Base-by-base conservation (phyloP, 768 basidiomycete species). In the Lentinula sp. region DNA sequence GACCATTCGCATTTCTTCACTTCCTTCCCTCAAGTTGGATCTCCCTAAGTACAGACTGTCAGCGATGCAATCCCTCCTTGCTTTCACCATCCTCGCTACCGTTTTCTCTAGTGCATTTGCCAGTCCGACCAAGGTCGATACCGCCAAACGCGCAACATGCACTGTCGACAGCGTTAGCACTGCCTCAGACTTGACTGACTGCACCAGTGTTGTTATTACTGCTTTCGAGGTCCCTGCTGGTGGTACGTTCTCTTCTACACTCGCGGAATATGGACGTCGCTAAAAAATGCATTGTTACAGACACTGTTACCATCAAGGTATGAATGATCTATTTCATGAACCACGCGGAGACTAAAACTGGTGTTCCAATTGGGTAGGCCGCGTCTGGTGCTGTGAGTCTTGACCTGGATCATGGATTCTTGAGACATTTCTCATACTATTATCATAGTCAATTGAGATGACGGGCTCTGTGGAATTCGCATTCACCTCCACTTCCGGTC, bases 111-210 rank as follows among this genome's bases (percentile, higher is more conserved):
- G 37, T n/a, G 23, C 43, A 12, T 45, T 54, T 13, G 51, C 58
- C 33, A 16, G 43, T 15, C 58, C 48, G 32, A 62, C 64, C 0
- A 41, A 48, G n/a, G 64, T 63, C 2, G 63, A 62, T 6, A 66
- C 65, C 5, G 65, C 67, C 15, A 66, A 66, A 49, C 62, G 67
- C 4, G 64, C 67, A 16, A 68, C 66, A 28, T 68, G 67, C 55
- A 68, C 64, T 4, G 66, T 68, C 18, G 63, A 65, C 58, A 65
- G 64, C 15, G 66, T 67, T 10, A 59, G 64, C 37, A 66, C 60
- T 42, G 64, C 66, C 45, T 33, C 64, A n/a, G 35, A 61, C 41
- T 46, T 68, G 4, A 65, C 67, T 1, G 57, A 6, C 23, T 68
- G 67, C 35, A 63, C 66, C 13, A 52, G 48, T 18, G 66, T 68